These are phyloP conservation scores for Craterostigma plantagineum DNA, from an alignment of 257 asterid species.

Conservation along the genomic window DNA sequence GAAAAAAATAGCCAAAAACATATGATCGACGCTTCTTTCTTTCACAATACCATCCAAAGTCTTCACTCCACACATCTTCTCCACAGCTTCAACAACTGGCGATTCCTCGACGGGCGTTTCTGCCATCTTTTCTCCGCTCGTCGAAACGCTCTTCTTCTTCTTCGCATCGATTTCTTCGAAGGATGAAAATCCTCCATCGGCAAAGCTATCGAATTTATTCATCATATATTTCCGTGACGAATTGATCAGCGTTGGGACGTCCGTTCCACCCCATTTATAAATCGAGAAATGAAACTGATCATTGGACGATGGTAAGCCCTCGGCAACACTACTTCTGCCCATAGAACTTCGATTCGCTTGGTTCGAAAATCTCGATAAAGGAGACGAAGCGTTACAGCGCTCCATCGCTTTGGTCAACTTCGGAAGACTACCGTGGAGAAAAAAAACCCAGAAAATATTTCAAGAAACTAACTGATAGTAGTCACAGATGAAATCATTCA, in stretches of 20 bases:
- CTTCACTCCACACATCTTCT: too few species aligned
- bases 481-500: too few species aligned
- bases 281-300: conserved; percentile 75
- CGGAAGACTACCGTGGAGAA: not conserved
- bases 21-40: not conserved
- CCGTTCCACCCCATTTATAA: conserved; percentile 75
- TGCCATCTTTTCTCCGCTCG: too few species aligned
- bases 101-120: too few species aligned
- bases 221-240: conserved; percentile 9
- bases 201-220: conserved; percentile 11
- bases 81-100: too few species aligned
- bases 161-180: not conserved
- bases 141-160: too few species aligned
- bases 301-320: conserved; percentile 13
- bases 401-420: conserved; percentile 20
- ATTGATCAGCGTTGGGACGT: conserved; percentile 28
- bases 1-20: not conserved
- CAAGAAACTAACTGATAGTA: not conserved
- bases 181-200: not conserved
- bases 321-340: conserved; percentile 14
- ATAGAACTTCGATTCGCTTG: conserved; percentile 15
- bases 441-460: not conserved
- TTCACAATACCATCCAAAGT: too few species aligned
- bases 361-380: conserved; percentile 29
- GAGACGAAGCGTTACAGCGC: conserved; percentile 13